Conservation (phyloP, 2,329 filamentous ascomycete species). For the Pleoardoris graminearum region DNA sequence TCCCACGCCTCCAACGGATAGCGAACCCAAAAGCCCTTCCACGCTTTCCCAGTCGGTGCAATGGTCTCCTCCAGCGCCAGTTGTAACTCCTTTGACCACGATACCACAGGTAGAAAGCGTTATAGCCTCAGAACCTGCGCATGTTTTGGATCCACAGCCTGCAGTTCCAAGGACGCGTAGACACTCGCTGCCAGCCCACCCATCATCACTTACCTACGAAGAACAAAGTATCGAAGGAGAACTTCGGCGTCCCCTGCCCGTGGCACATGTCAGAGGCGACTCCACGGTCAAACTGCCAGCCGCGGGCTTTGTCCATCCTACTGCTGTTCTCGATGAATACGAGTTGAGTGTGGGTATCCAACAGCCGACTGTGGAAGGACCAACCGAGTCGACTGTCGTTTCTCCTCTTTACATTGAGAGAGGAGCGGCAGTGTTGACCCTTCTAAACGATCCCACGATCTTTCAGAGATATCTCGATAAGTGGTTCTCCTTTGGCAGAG, state of each 20-base stretch:
- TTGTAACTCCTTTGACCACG: not conserved
- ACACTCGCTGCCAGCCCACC: slow-evolving; percentile 22
- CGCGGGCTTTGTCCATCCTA: slow-evolving; percentile 28
- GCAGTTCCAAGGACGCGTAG: slow-evolving; percentile 13
- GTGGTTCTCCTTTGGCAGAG: slow-evolving; percentile 36
- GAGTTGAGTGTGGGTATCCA: slow-evolving; percentile 32
- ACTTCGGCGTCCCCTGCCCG: slow-evolving; percentile 19
- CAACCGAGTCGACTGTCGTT: slow-evolving; percentile 12
- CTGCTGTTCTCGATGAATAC: slow-evolving; percentile 34
- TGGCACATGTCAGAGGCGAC: slow-evolving; percentile 12
- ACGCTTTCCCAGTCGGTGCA: slow-evolving; percentile 3
- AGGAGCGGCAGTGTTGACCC: slow-evolving; percentile 30
- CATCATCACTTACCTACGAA: slow-evolving; percentile 14
- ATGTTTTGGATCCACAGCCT: not conserved
- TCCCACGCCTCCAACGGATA: slow-evolving; percentile 20
- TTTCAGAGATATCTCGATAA: slow-evolving; percentile 39
- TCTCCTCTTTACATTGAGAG: slow-evolving; percentile 28
- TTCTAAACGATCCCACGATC: slow-evolving; percentile 31
- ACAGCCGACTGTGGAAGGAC: slow-evolving; percentile 8
- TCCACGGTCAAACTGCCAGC: slow-evolving; percentile 16
- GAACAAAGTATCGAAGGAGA: slow-evolving; percentile 21
- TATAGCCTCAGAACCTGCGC: not conserved
- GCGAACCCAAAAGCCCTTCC: slow-evolving; percentile 15
- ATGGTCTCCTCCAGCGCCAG: not conserved
- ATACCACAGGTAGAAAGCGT: not conserved